Evolutionary conservation across 164 flowering plant species (phyloP), one percentile per base, ranked within the genome.

Genomic region (Macadamia integrifolia): DNA sequence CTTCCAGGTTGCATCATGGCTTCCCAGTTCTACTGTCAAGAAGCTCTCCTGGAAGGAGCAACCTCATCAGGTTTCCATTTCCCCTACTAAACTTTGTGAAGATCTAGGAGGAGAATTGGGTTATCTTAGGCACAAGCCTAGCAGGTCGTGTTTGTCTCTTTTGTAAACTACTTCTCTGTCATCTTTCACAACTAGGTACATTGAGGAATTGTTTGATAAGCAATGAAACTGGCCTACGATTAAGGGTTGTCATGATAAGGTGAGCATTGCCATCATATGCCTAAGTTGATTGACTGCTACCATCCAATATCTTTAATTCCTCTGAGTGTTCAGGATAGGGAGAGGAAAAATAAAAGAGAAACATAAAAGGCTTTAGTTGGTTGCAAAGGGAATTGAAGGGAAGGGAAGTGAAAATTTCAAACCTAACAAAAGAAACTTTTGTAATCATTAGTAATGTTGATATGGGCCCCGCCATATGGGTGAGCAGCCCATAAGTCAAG

Each of bases 1-100:
- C 70, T 49, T 62, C 75, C 28, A 79, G 75, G 11, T 83, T 80
- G 69, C 80, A 75, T 86, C 97, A 13, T 87, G 91, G 93, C 82
- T 82, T 72, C 80, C 88, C 42, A 72, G 72, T 52, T 61, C 80
- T 53, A 80, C 86, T 35, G 61, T 77, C 46, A 74, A 80, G 76
- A 78, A 80, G 62, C 67, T 83, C 69, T 76, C 64, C 18, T 42
- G 62, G 61, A 81, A 80, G 6, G 64, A 68, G 52, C 72, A 74
- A 50, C 69, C 66, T 10, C 66, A 66, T 64, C 80, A 61, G 55
- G 49, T 68, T 49, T 61, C 81, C 30, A 67, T 58, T 60, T 64
- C 74, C 44, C 72, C 81, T 15, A 55, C 31, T 59, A 80, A 80
- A 68, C 70, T 56, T 18, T 44, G 43, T 75, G 85, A 79, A 66